Conservation (phyloP, 2,329 filamentous ascomycete species). For the Huntiella abstrusa region DNA sequence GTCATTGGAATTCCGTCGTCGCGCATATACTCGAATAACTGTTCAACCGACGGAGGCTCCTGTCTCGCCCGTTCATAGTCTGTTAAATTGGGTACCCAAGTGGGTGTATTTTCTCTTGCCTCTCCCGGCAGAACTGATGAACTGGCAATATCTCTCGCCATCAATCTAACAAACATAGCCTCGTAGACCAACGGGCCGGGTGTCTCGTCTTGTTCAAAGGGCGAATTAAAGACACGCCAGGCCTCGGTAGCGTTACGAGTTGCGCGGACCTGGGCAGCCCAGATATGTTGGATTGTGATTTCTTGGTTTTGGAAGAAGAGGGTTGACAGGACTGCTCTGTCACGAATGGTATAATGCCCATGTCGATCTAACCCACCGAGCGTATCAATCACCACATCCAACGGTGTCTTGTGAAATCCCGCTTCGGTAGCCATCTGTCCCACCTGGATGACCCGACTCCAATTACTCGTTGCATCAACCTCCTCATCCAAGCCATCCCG, state of each 20-base stretch:
- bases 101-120: conserved; percentile 12
- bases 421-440: conserved; percentile 36
- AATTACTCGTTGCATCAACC: conserved; percentile 29
- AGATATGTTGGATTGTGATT: conserved; percentile 16
- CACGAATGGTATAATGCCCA: conserved; percentile 37
- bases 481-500: conserved; percentile 41
- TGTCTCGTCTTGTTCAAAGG: conserved; percentile 17
- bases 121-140: conserved; percentile 13
- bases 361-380: conserved; percentile 33
- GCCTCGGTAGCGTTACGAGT: conserved; percentile 44
- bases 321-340: conserved; percentile 18
- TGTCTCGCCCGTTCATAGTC: conserved; percentile 47
- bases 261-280: conserved; percentile 37
- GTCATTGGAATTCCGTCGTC: conserved; percentile 27
- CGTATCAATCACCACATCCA: conserved; percentile 30
- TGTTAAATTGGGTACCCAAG: conserved; percentile 30
- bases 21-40: conserved; percentile 42
- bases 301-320: background rate
- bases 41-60: conserved; percentile 36
- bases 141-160: conserved; percentile 17
- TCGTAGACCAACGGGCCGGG: conserved; percentile 30
- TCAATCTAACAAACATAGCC: conserved; percentile 41
- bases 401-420: conserved; percentile 29
- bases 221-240: conserved; percentile 31
- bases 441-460: conserved; percentile 33